Conservation (phyloP, 306 rosid species). For the Inga laurina region DNA sequence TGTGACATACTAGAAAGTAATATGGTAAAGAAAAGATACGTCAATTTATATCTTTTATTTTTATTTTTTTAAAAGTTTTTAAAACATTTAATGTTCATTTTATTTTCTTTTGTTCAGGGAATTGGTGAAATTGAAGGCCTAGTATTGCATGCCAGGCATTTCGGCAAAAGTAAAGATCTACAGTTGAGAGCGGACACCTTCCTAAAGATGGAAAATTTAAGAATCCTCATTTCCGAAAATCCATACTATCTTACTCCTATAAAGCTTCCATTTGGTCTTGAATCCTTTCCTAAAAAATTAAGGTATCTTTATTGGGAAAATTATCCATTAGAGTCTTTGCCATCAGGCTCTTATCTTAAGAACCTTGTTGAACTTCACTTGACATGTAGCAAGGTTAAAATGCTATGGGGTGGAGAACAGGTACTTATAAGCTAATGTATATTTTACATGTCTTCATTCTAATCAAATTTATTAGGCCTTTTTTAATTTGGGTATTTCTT, state of each 20-base stretch:
- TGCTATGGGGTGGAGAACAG: background rate
- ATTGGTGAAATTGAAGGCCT: background rate
- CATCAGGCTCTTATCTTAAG: background rate
- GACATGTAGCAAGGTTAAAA: background rate
- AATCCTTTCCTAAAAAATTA: too few relatives aligned
- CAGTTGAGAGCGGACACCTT: too few relatives aligned
- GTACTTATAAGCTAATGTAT: background rate
- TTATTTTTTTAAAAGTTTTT: too few relatives aligned
- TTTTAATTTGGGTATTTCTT: too few relatives aligned
- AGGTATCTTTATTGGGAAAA: background rate
- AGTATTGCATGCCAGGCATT: too few relatives aligned
- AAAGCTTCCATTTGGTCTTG: background rate
- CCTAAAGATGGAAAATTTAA: background rate
- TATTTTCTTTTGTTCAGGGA: background rate
- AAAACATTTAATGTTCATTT: too few relatives aligned
- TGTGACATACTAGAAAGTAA: too few relatives aligned
- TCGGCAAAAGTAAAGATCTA: accelerated
- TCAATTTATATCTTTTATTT: too few relatives aligned
- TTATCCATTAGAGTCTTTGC: background rate
- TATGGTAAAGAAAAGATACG: background rate
- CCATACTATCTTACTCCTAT: accelerated
- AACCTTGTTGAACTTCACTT: background rate
- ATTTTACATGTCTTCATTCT: too few relatives aligned
- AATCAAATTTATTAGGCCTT: too few relatives aligned
- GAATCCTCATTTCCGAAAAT: background rate